Evolutionary conservation across 768 basidiomycete genomes (phyloP).

Genomic region (Cyclocybe aegerita): DNA sequence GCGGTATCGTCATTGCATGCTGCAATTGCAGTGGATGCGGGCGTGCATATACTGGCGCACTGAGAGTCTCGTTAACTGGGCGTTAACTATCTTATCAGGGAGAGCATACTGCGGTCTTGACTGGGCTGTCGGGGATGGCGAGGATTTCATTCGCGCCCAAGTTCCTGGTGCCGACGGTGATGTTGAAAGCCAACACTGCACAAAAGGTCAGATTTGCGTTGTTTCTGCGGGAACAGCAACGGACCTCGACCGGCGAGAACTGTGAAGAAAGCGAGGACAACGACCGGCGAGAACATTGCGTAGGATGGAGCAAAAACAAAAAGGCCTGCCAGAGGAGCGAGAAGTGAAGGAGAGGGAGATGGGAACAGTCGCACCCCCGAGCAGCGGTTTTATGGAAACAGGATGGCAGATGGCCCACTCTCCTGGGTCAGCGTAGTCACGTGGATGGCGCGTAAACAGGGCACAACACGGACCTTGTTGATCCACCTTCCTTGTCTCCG

Average conservation of each 20-base stretch:
- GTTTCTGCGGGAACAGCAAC: not conserved
- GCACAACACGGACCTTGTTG: slow-evolving; percentile 23
- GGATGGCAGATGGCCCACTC: slow-evolving; percentile 4
- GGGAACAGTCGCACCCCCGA: slow-evolving; percentile 1
- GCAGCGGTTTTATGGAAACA: not conserved
- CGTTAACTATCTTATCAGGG: slow-evolving; percentile 15
- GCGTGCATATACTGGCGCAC: slow-evolving; percentile 34
- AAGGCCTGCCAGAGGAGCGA: slow-evolving; percentile 27
- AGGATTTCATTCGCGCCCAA: slow-evolving; percentile 47
- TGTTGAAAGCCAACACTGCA: slow-evolving; percentile 45
- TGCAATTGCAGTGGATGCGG: slow-evolving; percentile 24
- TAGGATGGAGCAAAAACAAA: slow-evolving; percentile 11
- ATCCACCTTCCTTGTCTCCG: slow-evolving; percentile 26
- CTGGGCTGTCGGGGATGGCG: slow-evolving; percentile 30
- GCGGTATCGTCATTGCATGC: slow-evolving; percentile 44
- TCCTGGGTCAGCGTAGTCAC: slow-evolving; percentile 19
- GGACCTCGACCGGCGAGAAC: slow-evolving; percentile 64
- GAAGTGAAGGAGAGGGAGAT: slow-evolving; percentile 14
- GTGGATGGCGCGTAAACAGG: slow-evolving; percentile 28
- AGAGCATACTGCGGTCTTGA: slow-evolving; percentile 29
- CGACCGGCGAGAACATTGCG: slow-evolving; percentile 28
- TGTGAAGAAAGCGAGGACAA: slow-evolving; percentile 34
- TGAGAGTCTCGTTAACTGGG: slow-evolving; percentile 14
- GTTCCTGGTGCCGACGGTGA: slow-evolving; percentile 39
- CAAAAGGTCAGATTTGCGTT: not conserved